Conservation (phyloP, 1,284 basidiomycete genomes). For the Cryptococcus wingfieldii region DNA sequence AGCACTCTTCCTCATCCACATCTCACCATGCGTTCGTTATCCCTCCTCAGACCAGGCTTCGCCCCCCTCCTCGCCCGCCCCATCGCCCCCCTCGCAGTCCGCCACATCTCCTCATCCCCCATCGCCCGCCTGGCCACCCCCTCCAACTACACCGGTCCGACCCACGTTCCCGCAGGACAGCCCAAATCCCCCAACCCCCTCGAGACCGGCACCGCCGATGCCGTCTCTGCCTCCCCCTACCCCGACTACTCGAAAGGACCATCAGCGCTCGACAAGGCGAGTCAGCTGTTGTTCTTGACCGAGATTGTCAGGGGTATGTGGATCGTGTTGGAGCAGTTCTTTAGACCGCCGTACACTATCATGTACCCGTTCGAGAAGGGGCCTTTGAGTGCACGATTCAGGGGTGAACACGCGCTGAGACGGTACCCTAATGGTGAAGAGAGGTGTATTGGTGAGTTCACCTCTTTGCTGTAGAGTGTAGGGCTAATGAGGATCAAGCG, state of each 20-base stretch:
- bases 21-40: neutral
- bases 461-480: neutral
- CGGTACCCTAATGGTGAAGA: constrained; percentile 98
- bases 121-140: constrained; percentile 28
- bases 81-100: neutral
- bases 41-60: neutral
- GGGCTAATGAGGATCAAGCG: constrained; percentile 55
- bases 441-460: constrained; percentile 81
- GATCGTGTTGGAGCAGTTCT: constrained; percentile 98
- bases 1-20: neutral
- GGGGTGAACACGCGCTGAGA: constrained; percentile 97
- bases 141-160: constrained; percentile 23
- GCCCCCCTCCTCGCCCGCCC: neutral
- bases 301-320: constrained; percentile 99
- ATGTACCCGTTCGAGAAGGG: constrained; percentile 89
- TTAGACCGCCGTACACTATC: constrained; percentile 94
- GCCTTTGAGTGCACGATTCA: constrained; percentile 93
- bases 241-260: constrained; percentile 59
- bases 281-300: constrained; percentile 96
- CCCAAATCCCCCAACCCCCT: constrained; percentile 30
- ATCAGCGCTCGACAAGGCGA: constrained; percentile 89
- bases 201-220: constrained; percentile 17
- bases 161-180: constrained; percentile 24
- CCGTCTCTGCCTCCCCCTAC: constrained; percentile 11
- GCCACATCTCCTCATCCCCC: constrained; percentile 11